Evolutionary conservation across 768 basidiomycete species (phyloP).

Genomic region (Lepiota venenata): DNA sequence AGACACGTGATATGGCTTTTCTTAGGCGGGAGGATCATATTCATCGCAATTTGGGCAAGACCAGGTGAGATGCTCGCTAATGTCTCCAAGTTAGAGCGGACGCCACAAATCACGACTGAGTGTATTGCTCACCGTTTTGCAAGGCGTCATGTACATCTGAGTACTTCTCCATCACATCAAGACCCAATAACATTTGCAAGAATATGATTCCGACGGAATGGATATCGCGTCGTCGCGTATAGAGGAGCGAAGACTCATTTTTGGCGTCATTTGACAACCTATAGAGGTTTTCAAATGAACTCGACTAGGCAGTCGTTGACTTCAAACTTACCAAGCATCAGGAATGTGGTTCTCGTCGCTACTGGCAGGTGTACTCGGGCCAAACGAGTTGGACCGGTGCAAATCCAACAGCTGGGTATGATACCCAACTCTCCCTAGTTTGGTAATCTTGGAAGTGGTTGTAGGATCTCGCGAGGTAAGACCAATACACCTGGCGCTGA

Average conservation of each 20-base stretch:
- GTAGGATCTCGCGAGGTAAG: constrained; percentile 44
- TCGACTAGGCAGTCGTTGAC: background rate
- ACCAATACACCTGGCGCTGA: constrained; percentile 58
- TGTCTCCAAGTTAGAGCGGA: background rate
- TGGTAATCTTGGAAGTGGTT: constrained; percentile 53
- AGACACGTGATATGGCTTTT: constrained; percentile 56
- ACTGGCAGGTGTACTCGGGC: constrained; percentile 25
- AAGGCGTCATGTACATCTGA: constrained; percentile 56
- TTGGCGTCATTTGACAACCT: constrained; percentile 80
- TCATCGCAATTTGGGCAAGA: constrained; percentile 47
- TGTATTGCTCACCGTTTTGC: constrained; percentile 43
- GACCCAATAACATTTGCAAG: constrained; percentile 83
- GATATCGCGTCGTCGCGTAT: constrained; percentile 77
- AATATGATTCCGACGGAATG: constrained; percentile 79
- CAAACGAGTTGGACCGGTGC: constrained; percentile 82
- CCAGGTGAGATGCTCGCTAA: constrained; percentile 51
- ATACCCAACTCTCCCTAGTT: constrained; percentile 72
- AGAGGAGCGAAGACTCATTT: constrained; percentile 69
- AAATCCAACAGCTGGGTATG: constrained; percentile 73
- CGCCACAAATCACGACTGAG: background rate
- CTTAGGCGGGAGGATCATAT: constrained; percentile 60
- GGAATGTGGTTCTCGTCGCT: constrained; percentile 36
- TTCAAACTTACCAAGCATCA: constrained; percentile 39
- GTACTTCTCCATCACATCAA: constrained; percentile 58
- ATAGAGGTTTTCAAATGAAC: constrained; percentile 7